These are phyloP conservation scores for Onygenales sp. DNA, from an alignment of 2,329 filamentous ascomycete species.

Conservation along the genomic window DNA sequence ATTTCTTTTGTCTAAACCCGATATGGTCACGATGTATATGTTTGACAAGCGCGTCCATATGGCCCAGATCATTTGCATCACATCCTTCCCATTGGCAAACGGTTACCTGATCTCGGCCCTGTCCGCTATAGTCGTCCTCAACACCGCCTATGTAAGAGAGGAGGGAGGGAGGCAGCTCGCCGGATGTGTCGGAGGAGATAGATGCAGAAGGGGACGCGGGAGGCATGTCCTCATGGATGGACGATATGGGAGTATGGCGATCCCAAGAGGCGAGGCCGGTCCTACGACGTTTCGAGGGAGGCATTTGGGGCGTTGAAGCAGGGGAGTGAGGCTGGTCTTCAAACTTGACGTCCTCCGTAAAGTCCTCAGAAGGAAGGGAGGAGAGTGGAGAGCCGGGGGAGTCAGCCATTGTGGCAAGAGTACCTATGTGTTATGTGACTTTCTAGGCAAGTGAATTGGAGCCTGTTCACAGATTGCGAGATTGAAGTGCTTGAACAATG, in stretches of 20 bases:
- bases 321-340: slow-evolving; percentile 39
- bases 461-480: too few species aligned
- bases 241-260: slow-evolving; percentile 42
- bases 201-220: slow-evolving; percentile 50
- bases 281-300: slow-evolving; percentile 40
- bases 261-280: slow-evolving; percentile 36
- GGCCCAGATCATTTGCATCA: slow-evolving; percentile 57
- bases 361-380: slow-evolving; percentile 53
- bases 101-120: slow-evolving; percentile 63
- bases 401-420: slow-evolving; percentile 35
- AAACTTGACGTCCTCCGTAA: slow-evolving; percentile 49
- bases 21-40: slow-evolving; percentile 92
- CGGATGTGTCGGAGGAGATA: slow-evolving; percentile 83
- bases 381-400: slow-evolving; percentile 56
- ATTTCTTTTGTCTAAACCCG: slow-evolving; percentile 86
- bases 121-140: slow-evolving; percentile 59
- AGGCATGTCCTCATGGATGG: slow-evolving; percentile 31
- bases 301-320: slow-evolving; percentile 25
- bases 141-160: slow-evolving; percentile 36
- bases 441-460: neutral
- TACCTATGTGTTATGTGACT: neutral
- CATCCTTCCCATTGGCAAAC: slow-evolving; percentile 72
- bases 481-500: too few species aligned
- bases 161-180: slow-evolving; percentile 67
- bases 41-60: slow-evolving; percentile 73